A percentile compares a stretch with the other conserved stretches of the same genome.
Conservation (phyloP, 2,329 filamentous ascomycete genomes). For the Trichoderma brevicompactum region DNA sequence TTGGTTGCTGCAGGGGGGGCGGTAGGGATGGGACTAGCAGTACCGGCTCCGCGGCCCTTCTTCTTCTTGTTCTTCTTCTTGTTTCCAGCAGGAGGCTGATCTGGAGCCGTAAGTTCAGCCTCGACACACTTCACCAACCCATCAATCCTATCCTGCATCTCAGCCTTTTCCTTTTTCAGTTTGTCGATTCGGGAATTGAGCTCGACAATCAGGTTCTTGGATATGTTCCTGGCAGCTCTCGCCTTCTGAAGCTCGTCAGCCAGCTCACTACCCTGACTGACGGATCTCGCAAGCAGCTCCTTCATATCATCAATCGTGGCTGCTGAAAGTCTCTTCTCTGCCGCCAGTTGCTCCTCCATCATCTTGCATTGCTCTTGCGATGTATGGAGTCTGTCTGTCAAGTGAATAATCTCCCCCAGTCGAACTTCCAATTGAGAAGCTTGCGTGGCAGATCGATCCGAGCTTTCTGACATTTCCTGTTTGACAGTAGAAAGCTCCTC, state of each 20-base stretch:
- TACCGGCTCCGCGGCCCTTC: slow-evolving; percentile 70
- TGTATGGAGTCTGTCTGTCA: slow-evolving; percentile 55
- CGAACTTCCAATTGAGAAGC: slow-evolving; percentile 55
- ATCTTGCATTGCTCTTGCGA: slow-evolving; percentile 51
- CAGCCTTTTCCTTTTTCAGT: slow-evolving; percentile 42
- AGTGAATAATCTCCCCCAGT: slow-evolving; percentile 52
- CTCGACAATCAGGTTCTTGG: slow-evolving; percentile 48
- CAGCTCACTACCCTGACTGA: slow-evolving; percentile 45
- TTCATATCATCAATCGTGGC: slow-evolving; percentile 45
- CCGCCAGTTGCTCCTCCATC: slow-evolving; percentile 45
- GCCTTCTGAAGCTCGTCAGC: slow-evolving; percentile 48
- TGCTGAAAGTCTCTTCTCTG: slow-evolving; percentile 40
- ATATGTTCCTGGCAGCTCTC: slow-evolving; percentile 45
- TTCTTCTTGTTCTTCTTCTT: slow-evolving; percentile 83
- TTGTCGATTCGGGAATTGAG: slow-evolving; percentile 45
- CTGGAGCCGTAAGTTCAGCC: slow-evolving; percentile 31
- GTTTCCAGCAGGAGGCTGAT: slow-evolving; percentile 37
- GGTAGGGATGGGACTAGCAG: slow-evolving; percentile 33
- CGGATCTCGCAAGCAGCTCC: slow-evolving; percentile 42
- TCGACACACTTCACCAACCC: slow-evolving; percentile 52
- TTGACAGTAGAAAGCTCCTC: slow-evolving; percentile 72
- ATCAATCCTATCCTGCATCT: slow-evolving; percentile 42
- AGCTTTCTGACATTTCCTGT: slow-evolving; percentile 70
- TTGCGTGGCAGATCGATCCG: slow-evolving; percentile 66
- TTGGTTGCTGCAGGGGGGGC: background rate